A percentile compares a stretch with the other conserved stretches of the same genome.
Conservation (phyloP, 805 yeast genomes). For the Zygosaccharomyces kombuchaensis region DNA sequence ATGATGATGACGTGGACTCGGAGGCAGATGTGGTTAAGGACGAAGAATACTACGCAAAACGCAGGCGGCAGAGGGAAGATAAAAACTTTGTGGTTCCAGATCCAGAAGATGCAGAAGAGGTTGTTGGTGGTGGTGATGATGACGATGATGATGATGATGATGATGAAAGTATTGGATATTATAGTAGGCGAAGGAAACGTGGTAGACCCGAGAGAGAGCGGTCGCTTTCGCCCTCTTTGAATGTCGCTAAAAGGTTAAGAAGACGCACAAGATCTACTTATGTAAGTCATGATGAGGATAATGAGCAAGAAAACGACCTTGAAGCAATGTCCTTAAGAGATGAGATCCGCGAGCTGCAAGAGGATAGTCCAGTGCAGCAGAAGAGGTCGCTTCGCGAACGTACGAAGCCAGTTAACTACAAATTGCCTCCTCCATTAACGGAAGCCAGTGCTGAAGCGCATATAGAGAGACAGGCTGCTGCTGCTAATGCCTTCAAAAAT, state of each 20-base stretch:
- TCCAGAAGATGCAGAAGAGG: slow-evolving; percentile 32
- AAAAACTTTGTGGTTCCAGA: slow-evolving; percentile 30
- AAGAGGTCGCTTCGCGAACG: slow-evolving; percentile 56
- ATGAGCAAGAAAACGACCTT: slow-evolving; percentile 22
- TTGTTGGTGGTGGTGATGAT: slow-evolving; percentile 32
- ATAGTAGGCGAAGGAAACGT: slow-evolving; percentile 14
- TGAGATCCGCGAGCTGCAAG: slow-evolving; percentile 63
- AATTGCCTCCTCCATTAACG: slow-evolving; percentile 74
- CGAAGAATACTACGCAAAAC: slow-evolving; percentile 20
- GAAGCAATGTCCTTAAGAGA: slow-evolving; percentile 45
- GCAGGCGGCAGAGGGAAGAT: slow-evolving; percentile 22
- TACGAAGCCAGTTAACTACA: slow-evolving; percentile 72
- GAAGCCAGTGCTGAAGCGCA: slow-evolving; percentile 36
- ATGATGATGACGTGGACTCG: slow-evolving; percentile 41
- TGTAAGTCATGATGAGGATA: slow-evolving; percentile 30
- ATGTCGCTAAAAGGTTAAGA: slow-evolving; percentile 22
- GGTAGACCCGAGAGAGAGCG: slow-evolving; percentile 9
- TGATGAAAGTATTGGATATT: slow-evolving; percentile 17
- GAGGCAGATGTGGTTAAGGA: slow-evolving; percentile 26
- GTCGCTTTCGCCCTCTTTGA: slow-evolving; percentile 15
- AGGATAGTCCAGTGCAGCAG: slow-evolving; percentile 53
- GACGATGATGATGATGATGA: slow-evolving; percentile 14
- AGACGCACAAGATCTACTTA: slow-evolving; percentile 23
- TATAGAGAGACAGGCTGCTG: slow-evolving; percentile 21
- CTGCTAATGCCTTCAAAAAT: slow-evolving; percentile 11